Conservation (phyloP, 2,329 filamentous ascomycete species). For the Beauveria rudraprayagi region DNA sequence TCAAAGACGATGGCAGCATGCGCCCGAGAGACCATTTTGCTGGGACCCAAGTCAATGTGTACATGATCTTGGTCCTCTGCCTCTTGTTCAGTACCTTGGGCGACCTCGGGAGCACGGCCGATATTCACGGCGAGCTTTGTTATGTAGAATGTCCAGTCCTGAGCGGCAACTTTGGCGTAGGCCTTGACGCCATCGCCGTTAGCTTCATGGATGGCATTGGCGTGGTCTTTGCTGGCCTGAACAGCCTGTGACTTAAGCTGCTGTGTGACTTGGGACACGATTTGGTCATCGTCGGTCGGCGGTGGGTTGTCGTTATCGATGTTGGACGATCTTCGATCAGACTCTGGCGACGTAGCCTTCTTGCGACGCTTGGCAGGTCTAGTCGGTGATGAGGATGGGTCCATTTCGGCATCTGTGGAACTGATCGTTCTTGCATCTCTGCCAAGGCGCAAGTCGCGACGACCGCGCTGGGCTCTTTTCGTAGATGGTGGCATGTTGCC, state of each 20-base stretch:
- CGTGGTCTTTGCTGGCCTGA: constrained; percentile 53
- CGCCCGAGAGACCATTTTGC: constrained; percentile 70
- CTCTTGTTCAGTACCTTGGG: constrained; percentile 32
- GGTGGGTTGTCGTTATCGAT: constrained; percentile 28
- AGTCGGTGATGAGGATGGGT: constrained; percentile 52
- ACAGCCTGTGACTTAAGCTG: constrained; percentile 42
- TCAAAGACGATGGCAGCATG: constrained; percentile 72
- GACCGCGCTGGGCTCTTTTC: constrained; percentile 29
- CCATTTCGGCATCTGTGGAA: constrained; percentile 28
- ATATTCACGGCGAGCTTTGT: constrained; percentile 69
- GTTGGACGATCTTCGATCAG: constrained; percentile 12
- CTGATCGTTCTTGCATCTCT: constrained; percentile 19
- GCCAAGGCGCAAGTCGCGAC: constrained; percentile 32
- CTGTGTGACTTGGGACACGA: constrained; percentile 49
- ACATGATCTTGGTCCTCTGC: constrained; percentile 46
- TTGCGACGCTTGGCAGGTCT: constrained; percentile 58
- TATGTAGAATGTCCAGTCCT: constrained; percentile 80
- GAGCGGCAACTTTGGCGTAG: constrained; percentile 74
- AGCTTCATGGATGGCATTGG: constrained; percentile 55
- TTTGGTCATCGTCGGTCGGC: constrained; percentile 44
- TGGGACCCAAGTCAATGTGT: constrained; percentile 83
- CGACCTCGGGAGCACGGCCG: constrained; percentile 55
- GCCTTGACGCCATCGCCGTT: constrained; percentile 58
- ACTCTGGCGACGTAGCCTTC: constrained; percentile 30
- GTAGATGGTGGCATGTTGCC: constrained; percentile 29